A percentile compares a stretch with the other conserved stretches of the same genome.
These are phyloP conservation scores for Lachancea meyersii DNA, from an alignment of 805 yeast species.

Conservation along the genomic window DNA sequence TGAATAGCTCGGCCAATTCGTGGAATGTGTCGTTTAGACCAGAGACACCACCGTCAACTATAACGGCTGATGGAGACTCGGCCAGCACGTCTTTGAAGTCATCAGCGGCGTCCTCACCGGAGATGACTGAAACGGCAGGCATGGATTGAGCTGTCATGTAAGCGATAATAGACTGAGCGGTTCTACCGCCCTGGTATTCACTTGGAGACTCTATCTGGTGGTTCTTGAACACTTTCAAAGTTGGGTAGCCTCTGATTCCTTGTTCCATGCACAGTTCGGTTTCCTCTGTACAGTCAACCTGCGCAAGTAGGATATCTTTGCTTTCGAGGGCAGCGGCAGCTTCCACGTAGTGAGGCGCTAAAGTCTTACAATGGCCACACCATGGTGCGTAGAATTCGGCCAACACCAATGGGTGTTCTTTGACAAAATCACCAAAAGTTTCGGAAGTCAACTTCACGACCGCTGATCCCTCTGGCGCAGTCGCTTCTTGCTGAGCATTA, in stretches of 20 bases:
- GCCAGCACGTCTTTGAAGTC: constrained; percentile 36
- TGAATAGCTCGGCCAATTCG: constrained; percentile 52
- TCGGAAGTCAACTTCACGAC: constrained; percentile 72
- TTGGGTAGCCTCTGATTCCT: constrained; percentile 78
- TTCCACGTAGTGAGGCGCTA: constrained; percentile 72
- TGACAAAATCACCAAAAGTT: constrained; percentile 59
- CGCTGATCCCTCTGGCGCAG: constrained; percentile 77
- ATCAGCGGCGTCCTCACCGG: constrained; percentile 44
- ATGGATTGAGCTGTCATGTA: constrained; percentile 76
- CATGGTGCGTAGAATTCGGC: constrained; percentile 93
- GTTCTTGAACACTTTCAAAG: constrained; percentile 64
- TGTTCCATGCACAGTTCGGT: constrained; percentile 61
- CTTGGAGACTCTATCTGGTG: constrained; percentile 39
- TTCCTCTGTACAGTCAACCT: constrained; percentile 79
- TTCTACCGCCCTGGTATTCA: constrained; percentile 83
- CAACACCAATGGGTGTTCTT: constrained; percentile 68
- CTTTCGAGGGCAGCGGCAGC: constrained; percentile 74
- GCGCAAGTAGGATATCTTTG: constrained; percentile 67
- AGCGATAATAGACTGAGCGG: constrained; percentile 65
- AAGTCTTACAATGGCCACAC: constrained; percentile 93
- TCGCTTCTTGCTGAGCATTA: constrained; percentile 47
- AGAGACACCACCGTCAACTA: constrained; percentile 48
- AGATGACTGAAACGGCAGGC: constrained; percentile 61
- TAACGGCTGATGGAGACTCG: constrained; percentile 39
- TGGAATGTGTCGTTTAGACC: constrained; percentile 51